These are phyloP conservation scores for Tylopilus plumbeoviolaceoides DNA, from an alignment of 768 basidiomycete species.

Conservation along the genomic window DNA sequence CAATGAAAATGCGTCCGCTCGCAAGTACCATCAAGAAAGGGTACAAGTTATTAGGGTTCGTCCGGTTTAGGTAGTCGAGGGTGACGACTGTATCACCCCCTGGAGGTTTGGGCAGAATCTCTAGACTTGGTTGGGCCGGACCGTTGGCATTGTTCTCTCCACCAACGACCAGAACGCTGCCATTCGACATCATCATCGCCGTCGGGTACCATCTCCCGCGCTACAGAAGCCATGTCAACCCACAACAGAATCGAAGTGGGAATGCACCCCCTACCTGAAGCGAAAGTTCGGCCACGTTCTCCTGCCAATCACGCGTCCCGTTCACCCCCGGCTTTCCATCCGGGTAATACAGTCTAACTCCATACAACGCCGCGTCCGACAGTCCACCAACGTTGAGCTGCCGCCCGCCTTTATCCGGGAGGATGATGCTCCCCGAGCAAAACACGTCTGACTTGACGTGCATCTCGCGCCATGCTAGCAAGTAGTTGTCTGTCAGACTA, in stretches of 20 bases:
- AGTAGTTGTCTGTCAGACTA: slow-evolving; percentile 43
- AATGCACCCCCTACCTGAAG: slow-evolving; percentile 49
- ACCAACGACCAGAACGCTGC: slow-evolving; percentile 68
- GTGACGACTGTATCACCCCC: slow-evolving; percentile 62
- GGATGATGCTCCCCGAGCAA: slow-evolving; percentile 67
- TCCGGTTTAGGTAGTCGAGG: slow-evolving; percentile 63
- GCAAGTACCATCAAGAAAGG: slow-evolving; percentile 77
- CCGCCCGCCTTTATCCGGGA: slow-evolving; percentile 65
- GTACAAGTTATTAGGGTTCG: slow-evolving; percentile 78
- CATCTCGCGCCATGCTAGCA: slow-evolving; percentile 67
- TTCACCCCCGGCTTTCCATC: slow-evolving; percentile 65
- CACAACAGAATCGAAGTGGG: neutral
- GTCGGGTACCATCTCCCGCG: slow-evolving; percentile 70
- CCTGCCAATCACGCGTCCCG: slow-evolving; percentile 77
- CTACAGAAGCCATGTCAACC: slow-evolving; percentile 27
- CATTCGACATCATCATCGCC: slow-evolving; percentile 66
- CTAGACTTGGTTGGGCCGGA: slow-evolving; percentile 60
- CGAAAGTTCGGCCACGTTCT: slow-evolving; percentile 53
- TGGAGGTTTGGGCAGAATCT: slow-evolving; percentile 61
- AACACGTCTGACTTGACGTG: slow-evolving; percentile 76
- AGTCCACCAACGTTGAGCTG: slow-evolving; percentile 37
- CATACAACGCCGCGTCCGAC: slow-evolving; percentile 51
- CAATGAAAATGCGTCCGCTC: slow-evolving; percentile 63
- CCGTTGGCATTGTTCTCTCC: slow-evolving; percentile 75
- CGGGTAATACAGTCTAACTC: slow-evolving; percentile 70